A percentile compares a stretch with the other conserved stretches of the same genome.
Conservation (phyloP, 2,329 filamentous ascomycete genomes). For the Cyphellophora attinorum region DNA sequence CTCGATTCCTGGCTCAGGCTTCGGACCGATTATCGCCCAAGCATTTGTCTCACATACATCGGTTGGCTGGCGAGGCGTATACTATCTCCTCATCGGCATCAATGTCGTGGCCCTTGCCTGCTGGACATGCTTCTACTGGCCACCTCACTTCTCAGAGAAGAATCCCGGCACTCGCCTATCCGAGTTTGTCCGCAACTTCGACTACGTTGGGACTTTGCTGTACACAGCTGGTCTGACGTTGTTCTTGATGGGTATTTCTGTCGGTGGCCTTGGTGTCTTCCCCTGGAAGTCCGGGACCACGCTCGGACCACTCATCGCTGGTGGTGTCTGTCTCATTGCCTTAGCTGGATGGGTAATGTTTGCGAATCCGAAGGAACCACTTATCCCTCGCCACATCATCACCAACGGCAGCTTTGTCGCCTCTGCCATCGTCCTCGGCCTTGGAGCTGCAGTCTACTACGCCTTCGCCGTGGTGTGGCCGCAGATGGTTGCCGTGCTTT, state of each 20-base stretch:
- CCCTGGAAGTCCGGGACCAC: conserved; percentile 27
- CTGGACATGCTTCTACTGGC: conserved; percentile 38
- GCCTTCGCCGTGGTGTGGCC: conserved; percentile 37
- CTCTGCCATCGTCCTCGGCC: conserved; percentile 22
- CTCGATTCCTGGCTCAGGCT: too few species aligned
- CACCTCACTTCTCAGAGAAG: conserved; percentile 39
- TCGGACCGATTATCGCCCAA: conserved; percentile 38
- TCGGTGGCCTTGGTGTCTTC: too few species aligned
- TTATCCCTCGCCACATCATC: conserved; percentile 36
- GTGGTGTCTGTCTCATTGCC: conserved; percentile 22
- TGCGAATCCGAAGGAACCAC: conserved; percentile 25
- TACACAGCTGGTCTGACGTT: too few species aligned
- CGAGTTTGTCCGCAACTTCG: too few species aligned
- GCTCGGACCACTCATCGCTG: conserved; percentile 26
- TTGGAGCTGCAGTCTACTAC: conserved; percentile 37
- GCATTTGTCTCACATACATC: conserved; percentile 33
- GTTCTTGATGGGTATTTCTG: too few species aligned
- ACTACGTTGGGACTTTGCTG: too few species aligned
- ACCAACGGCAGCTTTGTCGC: conserved; percentile 29
- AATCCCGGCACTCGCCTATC: too few species aligned
- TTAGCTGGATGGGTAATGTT: conserved; percentile 31
- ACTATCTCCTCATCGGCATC: conserved; percentile 39
- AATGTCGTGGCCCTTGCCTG: conserved; percentile 29
- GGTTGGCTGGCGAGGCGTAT: conserved; percentile 39
- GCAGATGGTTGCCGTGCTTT: conserved; percentile 29